Evolutionary conservation across 108 stramenopile species (phyloP).

Genomic region (Cyclotella kingstonii): DNA sequence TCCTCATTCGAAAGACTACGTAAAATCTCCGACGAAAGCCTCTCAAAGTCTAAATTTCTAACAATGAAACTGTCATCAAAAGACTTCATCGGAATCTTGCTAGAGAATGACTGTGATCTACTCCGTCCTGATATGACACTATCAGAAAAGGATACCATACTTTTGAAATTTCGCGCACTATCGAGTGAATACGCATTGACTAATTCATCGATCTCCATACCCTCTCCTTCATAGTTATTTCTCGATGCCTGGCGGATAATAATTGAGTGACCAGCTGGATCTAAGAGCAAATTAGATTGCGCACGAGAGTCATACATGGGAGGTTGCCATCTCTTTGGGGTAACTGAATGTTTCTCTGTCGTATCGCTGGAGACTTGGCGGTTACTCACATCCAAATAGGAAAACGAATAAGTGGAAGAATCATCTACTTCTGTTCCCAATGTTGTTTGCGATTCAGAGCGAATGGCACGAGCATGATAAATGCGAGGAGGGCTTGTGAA

Average conservation of each 20-base stretch:
- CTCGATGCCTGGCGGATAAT: slow-evolving; percentile 42
- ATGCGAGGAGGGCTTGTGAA: slow-evolving; percentile 8
- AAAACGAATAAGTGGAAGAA: slow-evolving; percentile 20
- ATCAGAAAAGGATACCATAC: slow-evolving; percentile 22
- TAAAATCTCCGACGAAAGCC: slow-evolving; percentile 37
- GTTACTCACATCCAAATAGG: slow-evolving; percentile 1
- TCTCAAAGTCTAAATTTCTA: slow-evolving; percentile 31
- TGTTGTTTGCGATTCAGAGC: slow-evolving; percentile 28
- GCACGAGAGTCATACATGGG: background rate
- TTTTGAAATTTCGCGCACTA: slow-evolving; percentile 36
- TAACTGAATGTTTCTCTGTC: slow-evolving; percentile 25
- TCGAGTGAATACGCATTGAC: slow-evolving; percentile 17
- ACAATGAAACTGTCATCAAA: slow-evolving; percentile 47
- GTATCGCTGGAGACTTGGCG: slow-evolving; percentile 1
- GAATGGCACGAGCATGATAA: slow-evolving; percentile 22
- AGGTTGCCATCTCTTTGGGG: slow-evolving; percentile 10
- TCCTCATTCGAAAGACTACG: slow-evolving; percentile 46
- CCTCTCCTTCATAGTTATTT: slow-evolving; percentile 43
- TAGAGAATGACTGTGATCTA: slow-evolving; percentile 2
- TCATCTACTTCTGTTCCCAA: slow-evolving; percentile 24
- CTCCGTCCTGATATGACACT: slow-evolving; percentile 27
- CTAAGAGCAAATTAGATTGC: slow-evolving; percentile 2
- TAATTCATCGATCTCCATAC: slow-evolving; percentile 42
- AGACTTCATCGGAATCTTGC: slow-evolving; percentile 11
- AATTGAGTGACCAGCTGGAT: slow-evolving; percentile 8